A percentile compares a stretch with the other conserved stretches of the same genome.
Conservation (phyloP, 73 alveolate species). For the Urostyla sp. region DNA sequence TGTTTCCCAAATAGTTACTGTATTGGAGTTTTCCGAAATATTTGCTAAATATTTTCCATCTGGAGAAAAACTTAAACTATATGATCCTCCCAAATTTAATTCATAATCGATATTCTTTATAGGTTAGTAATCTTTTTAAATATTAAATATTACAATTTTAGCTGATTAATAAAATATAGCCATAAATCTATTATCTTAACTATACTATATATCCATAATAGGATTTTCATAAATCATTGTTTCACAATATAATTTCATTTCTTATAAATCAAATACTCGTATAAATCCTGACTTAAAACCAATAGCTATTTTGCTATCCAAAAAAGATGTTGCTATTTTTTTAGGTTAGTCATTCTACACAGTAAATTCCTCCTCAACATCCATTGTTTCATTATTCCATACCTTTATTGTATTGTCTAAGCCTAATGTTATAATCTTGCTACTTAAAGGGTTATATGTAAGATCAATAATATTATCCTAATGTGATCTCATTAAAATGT, state of each 20-base stretch:
- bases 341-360: slow-evolving; percentile 52
- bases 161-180: slow-evolving; percentile 58
- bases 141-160: slow-evolving; percentile 49
- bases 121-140: slow-evolving; percentile 63
- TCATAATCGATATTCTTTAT: slow-evolving; percentile 72
- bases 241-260: slow-evolving; percentile 56
- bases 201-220: slow-evolving; percentile 51
- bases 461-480: slow-evolving; percentile 48
- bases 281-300: slow-evolving; percentile 79
- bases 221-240: slow-evolving; percentile 57
- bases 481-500: slow-evolving; percentile 57
- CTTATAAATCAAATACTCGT: slow-evolving; percentile 64
- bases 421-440: slow-evolving; percentile 44
- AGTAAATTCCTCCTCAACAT: slow-evolving; percentile 55
- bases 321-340: slow-evolving; percentile 19
- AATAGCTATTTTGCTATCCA: slow-evolving; percentile 43
- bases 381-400: slow-evolving; percentile 64
- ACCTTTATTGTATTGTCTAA: slow-evolving; percentile 49
- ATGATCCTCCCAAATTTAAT: slow-evolving; percentile 62
- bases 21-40: slow-evolving; percentile 65
- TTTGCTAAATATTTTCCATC: slow-evolving; percentile 69
- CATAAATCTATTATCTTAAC: slow-evolving; percentile 52
- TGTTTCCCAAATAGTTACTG: slow-evolving; percentile 72
- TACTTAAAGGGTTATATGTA: slow-evolving; percentile 14
- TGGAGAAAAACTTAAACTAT: slow-evolving; percentile 60